phyloP scores from a whole-genome alignment of 352 stramenopile species.

The Sclerospora graminicola region DNA sequence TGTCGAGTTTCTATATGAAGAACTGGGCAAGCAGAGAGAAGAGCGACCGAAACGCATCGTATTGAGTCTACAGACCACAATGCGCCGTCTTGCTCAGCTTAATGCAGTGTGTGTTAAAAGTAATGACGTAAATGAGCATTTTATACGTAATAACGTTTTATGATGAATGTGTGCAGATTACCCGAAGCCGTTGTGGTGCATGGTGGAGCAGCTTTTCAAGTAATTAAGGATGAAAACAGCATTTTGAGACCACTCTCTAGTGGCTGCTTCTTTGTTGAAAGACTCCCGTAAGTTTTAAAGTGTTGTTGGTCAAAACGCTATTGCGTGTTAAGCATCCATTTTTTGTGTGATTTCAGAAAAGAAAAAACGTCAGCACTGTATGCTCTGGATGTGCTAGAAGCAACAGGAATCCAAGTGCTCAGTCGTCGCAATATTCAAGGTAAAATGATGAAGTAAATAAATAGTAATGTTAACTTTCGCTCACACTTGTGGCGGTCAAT shows the following conservation, averaged over 20 bases:
- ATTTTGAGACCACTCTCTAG: constrained; percentile 46
- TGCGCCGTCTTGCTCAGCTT: constrained; percentile 46
- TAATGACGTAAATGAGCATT: neutral
- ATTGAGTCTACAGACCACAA: constrained; percentile 49
- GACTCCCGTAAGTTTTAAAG: constrained; percentile 42
- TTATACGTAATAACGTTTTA: neutral
- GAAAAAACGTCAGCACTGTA: constrained; percentile 66
- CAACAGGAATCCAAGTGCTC: constrained; percentile 59
- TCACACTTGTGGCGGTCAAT: neutral
- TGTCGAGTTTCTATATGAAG: constrained; percentile 38
- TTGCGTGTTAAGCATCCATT: neutral
- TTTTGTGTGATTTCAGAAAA: constrained; percentile 25
- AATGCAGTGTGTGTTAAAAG: constrained; percentile 30
- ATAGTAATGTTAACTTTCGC: neutral
- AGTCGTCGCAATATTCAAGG: constrained; percentile 69
- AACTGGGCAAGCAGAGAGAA: constrained; percentile 19
- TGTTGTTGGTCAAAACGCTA: neutral
- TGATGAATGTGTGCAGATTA: constrained; percentile 26
- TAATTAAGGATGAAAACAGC: constrained; percentile 34
- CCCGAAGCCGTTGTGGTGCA: constrained; percentile 55
- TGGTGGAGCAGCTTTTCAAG: constrained; percentile 63
- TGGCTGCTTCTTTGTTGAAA: constrained; percentile 72
- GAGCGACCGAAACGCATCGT: constrained; percentile 38
- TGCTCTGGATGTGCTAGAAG: constrained; percentile 60
- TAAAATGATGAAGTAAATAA: constrained; percentile 3